Conservation (phyloP, 768 basidiomycete species). For the Mycena sanguinolenta region DNA sequence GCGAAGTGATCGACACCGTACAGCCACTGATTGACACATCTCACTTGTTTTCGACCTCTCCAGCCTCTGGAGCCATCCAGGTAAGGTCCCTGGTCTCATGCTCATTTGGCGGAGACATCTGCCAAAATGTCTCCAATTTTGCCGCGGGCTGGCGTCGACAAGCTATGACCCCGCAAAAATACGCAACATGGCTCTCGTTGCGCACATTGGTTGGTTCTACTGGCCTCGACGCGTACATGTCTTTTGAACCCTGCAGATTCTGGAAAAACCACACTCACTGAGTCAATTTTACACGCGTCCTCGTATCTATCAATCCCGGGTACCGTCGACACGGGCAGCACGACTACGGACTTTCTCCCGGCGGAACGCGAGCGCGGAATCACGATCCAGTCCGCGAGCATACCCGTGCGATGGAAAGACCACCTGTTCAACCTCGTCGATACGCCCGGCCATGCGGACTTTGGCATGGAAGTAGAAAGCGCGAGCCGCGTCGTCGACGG, state of each 20-base stretch:
- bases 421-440: constrained; percentile 92
- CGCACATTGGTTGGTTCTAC: constrained; percentile 79
- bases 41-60: no score
- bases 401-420: constrained; percentile 87
- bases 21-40: no score
- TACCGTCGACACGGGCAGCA: constrained; percentile 91
- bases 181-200: constrained; percentile 90
- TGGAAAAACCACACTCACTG: constrained; percentile 90
- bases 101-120: constrained; percentile 20
- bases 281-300: constrained; percentile 86
- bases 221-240: constrained; percentile 16
- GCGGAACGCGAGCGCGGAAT: constrained; percentile 93
- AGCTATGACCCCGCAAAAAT: constrained; percentile 58
- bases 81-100: constrained; percentile 9
- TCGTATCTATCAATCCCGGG: constrained; percentile 80
- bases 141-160: constrained; percentile 44
- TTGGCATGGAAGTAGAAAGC: constrained; percentile 97
- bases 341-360: constrained; percentile 90
- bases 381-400: constrained; percentile 93
- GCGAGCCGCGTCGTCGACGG: constrained; percentile 93
- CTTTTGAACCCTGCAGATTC: constrained; percentile 69
- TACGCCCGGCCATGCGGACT: constrained; percentile 93
- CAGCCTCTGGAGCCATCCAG: no score
- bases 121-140: constrained; percentile 14
- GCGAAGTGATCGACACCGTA: no score